Evolutionary conservation across 805 yeast genomes (phyloP), one percentile per base, ranked within the genome.

Genomic region (Candida vaughaniae): DNA sequence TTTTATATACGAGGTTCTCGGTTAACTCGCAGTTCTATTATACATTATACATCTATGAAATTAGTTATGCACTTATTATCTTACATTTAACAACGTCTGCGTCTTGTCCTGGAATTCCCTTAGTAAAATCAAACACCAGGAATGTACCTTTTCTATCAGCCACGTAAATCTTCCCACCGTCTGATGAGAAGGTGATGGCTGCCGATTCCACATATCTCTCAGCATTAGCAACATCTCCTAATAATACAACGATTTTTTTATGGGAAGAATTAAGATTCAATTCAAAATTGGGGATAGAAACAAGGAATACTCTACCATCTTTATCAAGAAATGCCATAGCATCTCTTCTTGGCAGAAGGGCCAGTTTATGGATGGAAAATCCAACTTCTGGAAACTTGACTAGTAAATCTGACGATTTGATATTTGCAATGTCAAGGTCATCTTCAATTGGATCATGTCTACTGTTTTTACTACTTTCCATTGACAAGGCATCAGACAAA

Each of bases 281-380:
- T 25, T 54, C 55, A 19, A 55, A 51, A 41, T 72, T 77, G 0
- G 85, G 82, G 1, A 86, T 74, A 9, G 79, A 69, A 58, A 85
- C 75, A 26, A 88, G 65, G 48, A 76, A 87, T 0, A 89, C 80
- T 1, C 77, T 66, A 0, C 98, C 98, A 38, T 78, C 79, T 42
- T 85, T 77, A 53, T 85, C 93, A 15, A 89, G 60, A 48, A 85
- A 82, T 2, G 91, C 95, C 19, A 88, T 70, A 0, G 93, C 82
- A 53, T 89, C 95, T 20, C 93, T 90, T 16, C 95, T 66, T 1
- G 96, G 96, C 3, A 95, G 85, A 1, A 85, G 72, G 16, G 82
- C 80, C 39, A 82, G 77, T 30, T 71, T 69, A 55, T 90, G 95
- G 39, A 89, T 84, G 5, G 78, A 69, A 2, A 85, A 76, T 0